Percentiles rank a stretch among this genome's conserved stretches.
These are phyloP conservation scores for Chaetomidium leptoderma DNA, from an alignment of 495 filamentous ascomycete species.

Conservation along the genomic window DNA sequence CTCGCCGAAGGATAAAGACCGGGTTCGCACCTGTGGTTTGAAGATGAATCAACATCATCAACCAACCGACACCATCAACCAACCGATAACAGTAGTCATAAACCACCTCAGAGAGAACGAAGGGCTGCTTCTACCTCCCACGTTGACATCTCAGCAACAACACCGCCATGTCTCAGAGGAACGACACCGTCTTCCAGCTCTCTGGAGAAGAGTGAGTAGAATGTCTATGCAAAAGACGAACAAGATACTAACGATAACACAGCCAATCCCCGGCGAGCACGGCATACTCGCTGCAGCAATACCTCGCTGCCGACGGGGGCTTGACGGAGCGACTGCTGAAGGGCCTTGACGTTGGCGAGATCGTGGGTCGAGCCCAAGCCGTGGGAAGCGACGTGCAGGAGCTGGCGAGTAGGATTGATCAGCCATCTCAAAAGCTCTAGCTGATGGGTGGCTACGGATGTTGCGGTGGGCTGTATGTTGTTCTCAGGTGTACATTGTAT, in stretches of 20 bases:
- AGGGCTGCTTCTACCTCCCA: neutral
- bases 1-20: neutral
- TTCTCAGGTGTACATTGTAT: neutral
- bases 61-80: neutral
- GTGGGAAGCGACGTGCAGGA: conserved; percentile 13
- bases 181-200: conserved; percentile 1
- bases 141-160: neutral
- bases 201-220: conserved; percentile 24
- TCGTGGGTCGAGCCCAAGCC: conserved; percentile 7
- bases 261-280: neutral
- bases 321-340: conserved; percentile 24
- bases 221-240: neutral
- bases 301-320: conserved; percentile 15
- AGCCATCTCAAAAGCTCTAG: neutral
- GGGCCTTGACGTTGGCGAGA: neutral
- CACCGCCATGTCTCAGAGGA: conserved; percentile 7
- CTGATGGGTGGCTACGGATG: neutral
- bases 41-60: neutral
- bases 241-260: neutral
- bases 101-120: too few species aligned
- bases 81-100: neutral
- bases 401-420: conserved; percentile 8
- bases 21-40: neutral
- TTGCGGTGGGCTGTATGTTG: neutral
- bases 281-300: conserved; percentile 18